phyloP scores from a whole-genome alignment of 208 protist species.

The Herpetomonas muscarum region DNA sequence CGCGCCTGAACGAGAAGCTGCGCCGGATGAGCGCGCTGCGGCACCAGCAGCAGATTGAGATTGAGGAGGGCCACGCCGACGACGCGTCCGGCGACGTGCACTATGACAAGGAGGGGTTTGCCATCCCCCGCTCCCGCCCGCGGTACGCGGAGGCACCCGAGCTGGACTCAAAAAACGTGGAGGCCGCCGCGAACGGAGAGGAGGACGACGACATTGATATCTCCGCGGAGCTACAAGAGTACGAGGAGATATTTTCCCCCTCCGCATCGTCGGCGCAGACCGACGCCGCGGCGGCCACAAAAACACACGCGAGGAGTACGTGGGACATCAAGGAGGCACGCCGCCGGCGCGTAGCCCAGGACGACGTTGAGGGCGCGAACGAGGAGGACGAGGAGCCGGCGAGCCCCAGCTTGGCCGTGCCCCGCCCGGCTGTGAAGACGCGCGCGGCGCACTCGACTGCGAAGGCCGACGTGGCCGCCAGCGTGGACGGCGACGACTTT shows the following conservation, averaged over 20 bases:
- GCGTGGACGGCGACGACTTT: background rate
- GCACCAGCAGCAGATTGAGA: constrained; percentile 3
- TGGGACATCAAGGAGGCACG: constrained; percentile 11
- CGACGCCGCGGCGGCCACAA: no score
- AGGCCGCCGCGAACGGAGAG: constrained; percentile 18
- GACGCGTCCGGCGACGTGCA: background rate
- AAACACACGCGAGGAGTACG: constrained; percentile 8
- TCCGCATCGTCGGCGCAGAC: no score
- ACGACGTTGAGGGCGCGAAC: constrained; percentile 6
- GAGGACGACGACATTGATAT: constrained; percentile 36
- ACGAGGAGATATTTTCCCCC: constrained; percentile 33
- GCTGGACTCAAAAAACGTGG: constrained; percentile 38
- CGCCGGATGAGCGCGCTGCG: constrained; percentile 50
- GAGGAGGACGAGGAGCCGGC: no score
- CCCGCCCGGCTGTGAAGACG: no score
- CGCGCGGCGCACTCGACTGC: no score
- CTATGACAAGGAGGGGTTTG: constrained; percentile 8
- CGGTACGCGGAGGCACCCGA: constrained; percentile 49
- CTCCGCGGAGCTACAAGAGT: constrained; percentile 24
- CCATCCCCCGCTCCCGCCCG: constrained; percentile 19
- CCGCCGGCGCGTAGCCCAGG: constrained; percentile 2
- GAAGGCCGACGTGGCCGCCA: background rate
- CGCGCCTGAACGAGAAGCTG: constrained; percentile 51
- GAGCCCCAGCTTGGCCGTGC: no score
- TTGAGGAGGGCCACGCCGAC: constrained; percentile 4